Evolutionary conservation across 2,329 filamentous ascomycete genomes (phyloP), one percentile per base, ranked within the genome.

Genomic region (Ceratocystis lukuohia): DNA sequence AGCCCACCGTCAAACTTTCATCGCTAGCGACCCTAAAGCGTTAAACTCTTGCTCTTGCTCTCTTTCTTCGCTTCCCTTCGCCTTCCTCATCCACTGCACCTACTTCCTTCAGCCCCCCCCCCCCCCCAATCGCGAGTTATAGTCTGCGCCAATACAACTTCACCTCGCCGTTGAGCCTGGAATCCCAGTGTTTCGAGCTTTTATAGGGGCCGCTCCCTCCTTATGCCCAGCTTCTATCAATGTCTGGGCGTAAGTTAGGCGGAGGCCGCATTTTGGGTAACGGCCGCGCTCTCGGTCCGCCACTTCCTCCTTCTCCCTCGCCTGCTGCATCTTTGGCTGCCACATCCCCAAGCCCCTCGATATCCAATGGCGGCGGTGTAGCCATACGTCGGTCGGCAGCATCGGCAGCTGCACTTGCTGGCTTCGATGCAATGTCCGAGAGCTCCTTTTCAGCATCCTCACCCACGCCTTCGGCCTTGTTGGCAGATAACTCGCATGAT

Each of bases 231-330:
- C 68, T 48, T 64, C 33, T 45, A 64, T 56, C 45, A 44, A 96
- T 96, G 91, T 88, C 91, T 72, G 83, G 83, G 76, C 86, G 89
- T 80, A 92, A 88, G 80, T 83, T 96, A 75, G 93, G 93, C 77
- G 92, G 93, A 77, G 93, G 93, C 75, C 86, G 93, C 78, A 87
- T 96, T 73, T 80, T 96, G 72, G 93, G 93, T 73, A 95, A 83
- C 78, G 91, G 90, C 72, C 91, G 88, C 76, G 86, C 88, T 72
- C 84, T 96, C 72, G 88, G 87, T 71, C 88, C 90, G 72, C 80
- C 83, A 30, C 57, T 48, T 20, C 66, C 67, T 17, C 73, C 76
- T 62, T 73, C 77, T 65, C 72, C 76, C 48, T 69, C 71, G 71
- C 76, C 75, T 74, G 74, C 77, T 71, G 80, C 73, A 76, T 75